Conservation (phyloP, 805 yeast species). For the Candida jianshihensis region DNA sequence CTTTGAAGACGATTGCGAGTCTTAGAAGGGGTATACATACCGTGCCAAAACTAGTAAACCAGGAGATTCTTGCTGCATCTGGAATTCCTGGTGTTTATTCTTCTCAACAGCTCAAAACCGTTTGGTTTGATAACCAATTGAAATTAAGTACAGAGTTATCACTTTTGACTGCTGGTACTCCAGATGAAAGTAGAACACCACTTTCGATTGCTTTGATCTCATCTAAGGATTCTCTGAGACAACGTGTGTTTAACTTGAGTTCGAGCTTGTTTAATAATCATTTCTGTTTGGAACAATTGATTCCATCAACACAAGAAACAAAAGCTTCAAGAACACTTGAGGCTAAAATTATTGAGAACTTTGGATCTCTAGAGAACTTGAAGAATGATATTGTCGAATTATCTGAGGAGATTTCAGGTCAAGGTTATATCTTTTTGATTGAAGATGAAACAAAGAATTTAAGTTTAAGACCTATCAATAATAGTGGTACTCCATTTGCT, state of each 20-base stretch:
- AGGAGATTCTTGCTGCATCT: slow-evolving; percentile 28
- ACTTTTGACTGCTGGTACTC: slow-evolving; percentile 67
- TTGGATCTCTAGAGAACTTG: slow-evolving; percentile 25
- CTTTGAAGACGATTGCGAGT: slow-evolving; percentile 2
- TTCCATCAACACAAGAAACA: slow-evolving; percentile 16
- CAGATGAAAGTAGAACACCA: slow-evolving; percentile 69
- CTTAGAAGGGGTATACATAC: slow-evolving; percentile 40
- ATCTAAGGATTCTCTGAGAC: slow-evolving; percentile 57
- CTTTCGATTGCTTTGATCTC: slow-evolving; percentile 63
- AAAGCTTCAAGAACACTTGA: slow-evolving; percentile 31
- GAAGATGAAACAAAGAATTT: slow-evolving; percentile 58
- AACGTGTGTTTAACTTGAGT: slow-evolving; percentile 77
- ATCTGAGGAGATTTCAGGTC: slow-evolving; percentile 29
- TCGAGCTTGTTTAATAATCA: slow-evolving; percentile 92
- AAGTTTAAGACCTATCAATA: slow-evolving; percentile 48
- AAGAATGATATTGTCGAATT: slow-evolving; percentile 8
- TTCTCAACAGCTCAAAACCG: slow-evolving; percentile 55
- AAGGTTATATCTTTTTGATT: slow-evolving; percentile 77
- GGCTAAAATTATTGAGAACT: slow-evolving; percentile 29
- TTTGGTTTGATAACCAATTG: slow-evolving; percentile 80
- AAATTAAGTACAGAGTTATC: slow-evolving; percentile 54
- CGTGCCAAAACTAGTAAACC: slow-evolving; percentile 49
- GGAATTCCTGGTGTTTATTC: slow-evolving; percentile 67
- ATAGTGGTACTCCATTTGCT: slow-evolving; percentile 74
- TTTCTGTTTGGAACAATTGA: slow-evolving; percentile 66